Evolutionary conservation across 352 stramenopile species (phyloP).

Genomic region (Aphanomyces astaci): DNA sequence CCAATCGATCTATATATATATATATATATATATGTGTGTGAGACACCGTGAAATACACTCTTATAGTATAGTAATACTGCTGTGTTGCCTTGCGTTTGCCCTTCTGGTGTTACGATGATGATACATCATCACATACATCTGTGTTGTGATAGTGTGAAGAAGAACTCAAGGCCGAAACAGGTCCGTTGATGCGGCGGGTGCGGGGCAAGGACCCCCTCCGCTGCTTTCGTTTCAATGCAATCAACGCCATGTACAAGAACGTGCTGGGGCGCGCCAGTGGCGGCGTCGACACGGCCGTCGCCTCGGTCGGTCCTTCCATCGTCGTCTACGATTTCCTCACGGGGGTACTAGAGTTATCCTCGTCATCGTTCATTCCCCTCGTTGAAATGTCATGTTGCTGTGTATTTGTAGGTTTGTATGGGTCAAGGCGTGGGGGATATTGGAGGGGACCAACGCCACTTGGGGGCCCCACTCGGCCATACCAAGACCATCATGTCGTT

Average conservation of each 20-base stretch:
- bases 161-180: constrained; percentile 58
- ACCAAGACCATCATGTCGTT: constrained; percentile 59
- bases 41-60: too few species aligned
- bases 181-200: constrained; percentile 63
- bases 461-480: constrained; percentile 53
- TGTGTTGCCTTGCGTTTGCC: too few species aligned
- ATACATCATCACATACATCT: too few species aligned
- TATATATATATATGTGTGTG: too few species aligned
- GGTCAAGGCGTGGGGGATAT: constrained; percentile 54
- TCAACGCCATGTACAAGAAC: constrained; percentile 61
- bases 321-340: constrained; percentile 59
- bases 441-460: constrained; percentile 36
- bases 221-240: constrained; percentile 66
- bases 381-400: too few species aligned
- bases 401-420: constrained; percentile 39
- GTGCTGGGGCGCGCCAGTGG: constrained; percentile 64
- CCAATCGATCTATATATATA: too few species aligned
- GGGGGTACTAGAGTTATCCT: constrained; percentile 26
- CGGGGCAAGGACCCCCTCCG: constrained; percentile 51
- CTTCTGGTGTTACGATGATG: too few species aligned
- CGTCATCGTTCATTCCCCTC: neutral
- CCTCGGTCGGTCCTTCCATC: constrained; percentile 36
- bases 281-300: constrained; percentile 52
- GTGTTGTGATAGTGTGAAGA: constrained; percentile 33
- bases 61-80: too few species aligned